A percentile compares a stretch with the other conserved stretches of the same genome.
These are phyloP conservation scores for Diaporthe eres DNA, from an alignment of 2,329 filamentous ascomycete genomes.

Conservation along the genomic window DNA sequence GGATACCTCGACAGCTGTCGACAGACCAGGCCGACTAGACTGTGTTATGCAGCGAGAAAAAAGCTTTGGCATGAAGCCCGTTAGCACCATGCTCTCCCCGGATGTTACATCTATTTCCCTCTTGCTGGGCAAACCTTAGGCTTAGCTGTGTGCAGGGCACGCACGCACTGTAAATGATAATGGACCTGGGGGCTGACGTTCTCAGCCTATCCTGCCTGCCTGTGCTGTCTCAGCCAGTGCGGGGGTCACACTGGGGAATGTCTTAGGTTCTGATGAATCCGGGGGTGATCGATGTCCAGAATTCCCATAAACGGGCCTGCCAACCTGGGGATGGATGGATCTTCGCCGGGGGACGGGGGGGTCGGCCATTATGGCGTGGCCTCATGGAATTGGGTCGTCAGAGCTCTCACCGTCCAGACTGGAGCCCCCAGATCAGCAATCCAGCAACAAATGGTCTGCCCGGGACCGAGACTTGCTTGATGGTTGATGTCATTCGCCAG, in stretches of 20 bases:
- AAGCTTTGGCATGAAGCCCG: constrained; percentile 23
- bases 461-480: constrained; percentile 7
- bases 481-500: constrained; percentile 3
- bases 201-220: constrained; percentile 13
- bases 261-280: constrained; percentile 30
- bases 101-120: constrained; percentile 20
- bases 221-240: constrained; percentile 21
- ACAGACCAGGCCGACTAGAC: not conserved
- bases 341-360: constrained; percentile 5
- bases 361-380: constrained; percentile 15
- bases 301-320: constrained; percentile 19
- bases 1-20: not conserved
- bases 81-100: constrained; percentile 15
- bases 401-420: constrained; percentile 31
- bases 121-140: constrained; percentile 12
- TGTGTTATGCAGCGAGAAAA: not conserved
- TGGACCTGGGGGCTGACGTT: constrained; percentile 20
- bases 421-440: constrained; percentile 21
- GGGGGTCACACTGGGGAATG: constrained; percentile 32
- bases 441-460: constrained; percentile 5
- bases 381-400: constrained; percentile 23
- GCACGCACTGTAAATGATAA: constrained; percentile 5
- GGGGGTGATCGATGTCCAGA: constrained; percentile 31
- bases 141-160: not conserved
- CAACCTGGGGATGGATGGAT: constrained; percentile 25